A percentile compares a stretch with the other conserved stretches of the same genome.
These are phyloP conservation scores for Clonostachys rosea DNA, from an alignment of 2,329 filamentous ascomycete genomes.

Conservation along the genomic window DNA sequence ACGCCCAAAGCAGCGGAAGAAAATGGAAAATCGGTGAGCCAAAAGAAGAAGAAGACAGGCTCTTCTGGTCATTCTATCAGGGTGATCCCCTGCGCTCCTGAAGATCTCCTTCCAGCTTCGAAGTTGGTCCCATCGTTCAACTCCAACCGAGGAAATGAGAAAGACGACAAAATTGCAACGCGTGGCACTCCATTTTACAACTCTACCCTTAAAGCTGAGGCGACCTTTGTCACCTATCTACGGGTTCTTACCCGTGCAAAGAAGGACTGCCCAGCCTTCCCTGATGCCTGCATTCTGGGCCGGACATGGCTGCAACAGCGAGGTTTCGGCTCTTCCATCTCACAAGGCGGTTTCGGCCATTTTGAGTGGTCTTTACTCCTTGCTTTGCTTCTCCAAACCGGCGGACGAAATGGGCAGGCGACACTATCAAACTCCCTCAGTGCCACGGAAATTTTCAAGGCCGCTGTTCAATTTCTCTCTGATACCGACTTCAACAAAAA, in stretches of 20 bases:
- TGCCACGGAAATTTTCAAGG: constrained; percentile 93
- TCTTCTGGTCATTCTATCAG: constrained; percentile 51
- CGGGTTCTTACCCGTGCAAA: constrained; percentile 68
- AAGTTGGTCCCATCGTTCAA: constrained; percentile 70
- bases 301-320: constrained; percentile 86
- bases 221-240: constrained; percentile 68
- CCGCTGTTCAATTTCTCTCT: constrained; percentile 80
- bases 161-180: constrained; percentile 32
- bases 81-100: constrained; percentile 70
- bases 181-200: constrained; percentile 82
- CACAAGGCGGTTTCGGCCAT: constrained; percentile 80
- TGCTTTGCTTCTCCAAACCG: constrained; percentile 75
- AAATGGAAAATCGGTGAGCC: constrained; percentile 10
- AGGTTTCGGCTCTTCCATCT: constrained; percentile 67
- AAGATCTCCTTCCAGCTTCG: constrained; percentile 61
- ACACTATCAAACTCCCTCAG: constrained; percentile 77
- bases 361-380: constrained; percentile 87
- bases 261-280: constrained; percentile 67
- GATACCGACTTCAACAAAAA: constrained; percentile 67
- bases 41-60: constrained; percentile 8
- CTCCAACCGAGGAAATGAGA: constrained; percentile 57
- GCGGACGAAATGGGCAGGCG: constrained; percentile 65
- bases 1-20: constrained; percentile 21
- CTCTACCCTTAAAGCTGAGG: constrained; percentile 74
- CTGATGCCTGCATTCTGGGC: constrained; percentile 81